Conservation (phyloP, 2,329 filamentous ascomycete species). For the Aspergillus novoparasiticus region DNA sequence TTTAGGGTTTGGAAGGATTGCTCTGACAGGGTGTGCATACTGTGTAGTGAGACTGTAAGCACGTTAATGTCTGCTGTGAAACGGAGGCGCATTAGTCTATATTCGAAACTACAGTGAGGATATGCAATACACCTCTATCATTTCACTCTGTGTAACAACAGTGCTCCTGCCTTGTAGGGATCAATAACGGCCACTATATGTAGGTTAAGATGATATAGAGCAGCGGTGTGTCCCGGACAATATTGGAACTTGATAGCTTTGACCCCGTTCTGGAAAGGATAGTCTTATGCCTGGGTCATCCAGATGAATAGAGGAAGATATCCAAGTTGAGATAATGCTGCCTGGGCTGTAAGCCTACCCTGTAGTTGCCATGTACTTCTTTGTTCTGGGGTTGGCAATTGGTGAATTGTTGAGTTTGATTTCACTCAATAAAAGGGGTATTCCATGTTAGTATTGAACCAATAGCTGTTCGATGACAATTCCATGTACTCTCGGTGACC, state of each 20-base stretch:
- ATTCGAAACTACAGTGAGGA: background rate
- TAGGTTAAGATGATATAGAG: background rate
- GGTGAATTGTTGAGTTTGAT: too few relatives aligned
- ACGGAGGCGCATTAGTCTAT: background rate
- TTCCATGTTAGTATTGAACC: too few relatives aligned
- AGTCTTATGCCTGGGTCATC: background rate
- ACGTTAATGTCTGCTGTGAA: background rate
- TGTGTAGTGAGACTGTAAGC: background rate
- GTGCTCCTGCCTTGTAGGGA: background rate
- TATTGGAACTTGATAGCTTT: background rate
- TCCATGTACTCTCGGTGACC: too few relatives aligned
- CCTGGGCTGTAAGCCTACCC: background rate
- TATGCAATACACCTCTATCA: background rate
- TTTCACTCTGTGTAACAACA: background rate
- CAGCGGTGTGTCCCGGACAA: background rate
- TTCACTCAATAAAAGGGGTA: too few relatives aligned
- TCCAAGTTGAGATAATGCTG: rapidly evolving
- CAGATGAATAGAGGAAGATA: background rate
- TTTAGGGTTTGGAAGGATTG: too few relatives aligned
- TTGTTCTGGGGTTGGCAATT: too few relatives aligned
- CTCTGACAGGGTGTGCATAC: too few relatives aligned
- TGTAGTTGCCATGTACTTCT: too few relatives aligned
- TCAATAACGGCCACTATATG: background rate
- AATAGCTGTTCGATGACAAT: too few relatives aligned
- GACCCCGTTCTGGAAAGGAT: background rate